Conservation (phyloP, 2,329 filamentous ascomycete species). For the Xylariaceae sp. region DNA sequence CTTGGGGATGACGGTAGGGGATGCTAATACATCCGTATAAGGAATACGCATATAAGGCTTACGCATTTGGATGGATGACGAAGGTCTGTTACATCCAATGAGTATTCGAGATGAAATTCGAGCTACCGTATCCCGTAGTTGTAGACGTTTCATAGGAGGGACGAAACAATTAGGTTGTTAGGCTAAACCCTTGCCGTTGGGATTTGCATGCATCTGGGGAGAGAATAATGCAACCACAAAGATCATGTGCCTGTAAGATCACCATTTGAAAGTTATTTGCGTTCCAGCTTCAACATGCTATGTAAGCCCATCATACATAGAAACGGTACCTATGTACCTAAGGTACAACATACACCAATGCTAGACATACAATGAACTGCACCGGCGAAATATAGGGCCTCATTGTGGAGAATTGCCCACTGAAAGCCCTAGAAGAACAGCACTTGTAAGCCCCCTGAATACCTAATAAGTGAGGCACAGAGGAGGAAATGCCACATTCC, state of each 20-base stretch:
- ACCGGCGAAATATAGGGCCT: not conserved
- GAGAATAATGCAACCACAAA: not conserved
- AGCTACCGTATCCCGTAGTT: not conserved
- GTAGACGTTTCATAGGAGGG: not conserved
- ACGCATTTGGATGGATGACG: conserved; percentile 52
- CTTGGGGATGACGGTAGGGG: conserved; percentile 73
- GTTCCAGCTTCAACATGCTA: too few species aligned
- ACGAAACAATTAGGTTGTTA: not conserved
- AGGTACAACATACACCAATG: too few species aligned
- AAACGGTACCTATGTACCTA: too few species aligned
- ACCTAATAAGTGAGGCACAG: not conserved
- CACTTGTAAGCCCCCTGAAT: not conserved
- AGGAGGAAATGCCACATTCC: not conserved
- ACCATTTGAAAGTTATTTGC: too few species aligned
- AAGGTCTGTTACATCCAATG: conserved; percentile 9
- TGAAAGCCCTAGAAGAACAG: not conserved
- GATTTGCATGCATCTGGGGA: not conserved
- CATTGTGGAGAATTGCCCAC: not conserved
- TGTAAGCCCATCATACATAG: not conserved
- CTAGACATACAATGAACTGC: too few species aligned
- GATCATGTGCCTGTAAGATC: not conserved
- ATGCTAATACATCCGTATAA: conserved; percentile 80
- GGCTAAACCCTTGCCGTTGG: not conserved
- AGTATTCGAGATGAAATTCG: conserved; percentile 4
- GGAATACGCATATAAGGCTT: conserved; percentile 84